Base-by-base conservation (phyloP, 352 stramenopile species). In the Pythium oligandrum region DNA sequence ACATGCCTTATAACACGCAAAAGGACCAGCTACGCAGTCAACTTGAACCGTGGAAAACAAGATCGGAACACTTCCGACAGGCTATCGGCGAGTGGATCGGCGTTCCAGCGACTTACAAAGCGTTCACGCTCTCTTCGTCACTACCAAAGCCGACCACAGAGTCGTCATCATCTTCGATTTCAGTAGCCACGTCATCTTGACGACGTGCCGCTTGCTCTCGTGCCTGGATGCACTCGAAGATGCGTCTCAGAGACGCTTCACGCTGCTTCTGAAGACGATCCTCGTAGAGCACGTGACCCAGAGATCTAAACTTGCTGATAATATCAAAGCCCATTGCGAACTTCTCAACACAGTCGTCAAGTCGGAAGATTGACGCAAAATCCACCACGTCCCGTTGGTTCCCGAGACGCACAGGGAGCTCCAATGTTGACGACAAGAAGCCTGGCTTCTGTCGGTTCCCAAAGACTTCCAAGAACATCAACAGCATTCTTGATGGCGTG, bases 291-390 rank as follows among this genome's bases (percentile, higher is more conserved):
- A 88, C 80, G 35, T 71, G 69, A 1, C 62, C 76, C 9, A 90
- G 65, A 30, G 67, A 74, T 9, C 60, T 45, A 9, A 73, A 76
- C 46, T 75, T 73, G 33, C 32, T 57, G 34, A 88, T 59, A 34
- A 87, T 81, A 40, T 83, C 71, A 44, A 70, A 78, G 32, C 74
- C 75, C 78, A 86, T 88, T 1, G 70, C 71, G 51, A 91, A 91
- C 9, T 71, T 73, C 12, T 87, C 71, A 7, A 89, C 68, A 50
- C 75, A 86, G 44, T 88, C 80, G 36, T 75, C 54, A 30, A 89
- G 61, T 3, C 78, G 78, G 46, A 91, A 91, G 30, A 91, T 74
- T 8, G 70, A 62, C 1, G 66, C 35, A 56, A 91, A 89, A 40
- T 87, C 68, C 17, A 85, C 70, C 9, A 70, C 49, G 43, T 69